Evolutionary conservation across 768 basidiomycete species (phyloP).

Genomic region (Hygrophorus pudorinus): DNA sequence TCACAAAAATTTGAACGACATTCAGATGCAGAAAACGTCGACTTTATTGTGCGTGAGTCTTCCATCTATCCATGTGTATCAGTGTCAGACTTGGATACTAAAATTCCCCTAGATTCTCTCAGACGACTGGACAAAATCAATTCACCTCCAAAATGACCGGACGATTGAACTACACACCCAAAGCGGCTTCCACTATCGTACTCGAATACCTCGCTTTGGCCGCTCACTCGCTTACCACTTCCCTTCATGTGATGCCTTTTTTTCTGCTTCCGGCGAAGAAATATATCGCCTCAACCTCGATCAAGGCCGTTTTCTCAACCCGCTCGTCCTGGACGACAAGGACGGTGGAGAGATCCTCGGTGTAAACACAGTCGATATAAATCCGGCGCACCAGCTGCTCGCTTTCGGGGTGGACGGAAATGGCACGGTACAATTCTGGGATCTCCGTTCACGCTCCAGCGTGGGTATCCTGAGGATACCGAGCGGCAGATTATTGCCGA

Average conservation of each 20-base stretch:
- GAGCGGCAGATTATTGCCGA: slow-evolving; percentile 33
- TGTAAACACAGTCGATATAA: slow-evolving; percentile 88
- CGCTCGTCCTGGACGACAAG: slow-evolving; percentile 50
- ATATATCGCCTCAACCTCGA: slow-evolving; percentile 92
- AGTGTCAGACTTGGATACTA: slow-evolving; percentile 1
- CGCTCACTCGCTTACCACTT: slow-evolving; percentile 89
- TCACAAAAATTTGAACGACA: slow-evolving; percentile 94
- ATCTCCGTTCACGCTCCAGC: slow-evolving; percentile 70
- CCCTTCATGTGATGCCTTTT: slow-evolving; percentile 83
- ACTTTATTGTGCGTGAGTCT: slow-evolving; percentile 84
- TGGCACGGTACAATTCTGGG: slow-evolving; percentile 93
- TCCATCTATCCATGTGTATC: slow-evolving; percentile 1
- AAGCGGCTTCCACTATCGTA: slow-evolving; percentile 84
- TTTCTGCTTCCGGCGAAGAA: slow-evolving; percentile 78
- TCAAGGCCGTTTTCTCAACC: slow-evolving; percentile 86
- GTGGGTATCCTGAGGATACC: slow-evolving; percentile 67
- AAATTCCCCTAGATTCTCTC: slow-evolving; percentile 63
- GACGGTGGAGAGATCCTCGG: slow-evolving; percentile 54
- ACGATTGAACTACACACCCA: slow-evolving; percentile 92
- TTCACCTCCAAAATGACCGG: slow-evolving; percentile 94
- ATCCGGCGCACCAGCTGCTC: slow-evolving; percentile 84
- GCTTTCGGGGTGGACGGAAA: slow-evolving; percentile 83
- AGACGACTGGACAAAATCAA: slow-evolving; percentile 98
- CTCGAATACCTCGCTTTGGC: slow-evolving; percentile 91
- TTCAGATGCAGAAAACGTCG: slow-evolving; percentile 93